These are phyloP conservation scores for Mycena belliarum DNA, from an alignment of 768 basidiomycete genomes.

Conservation along the genomic window DNA sequence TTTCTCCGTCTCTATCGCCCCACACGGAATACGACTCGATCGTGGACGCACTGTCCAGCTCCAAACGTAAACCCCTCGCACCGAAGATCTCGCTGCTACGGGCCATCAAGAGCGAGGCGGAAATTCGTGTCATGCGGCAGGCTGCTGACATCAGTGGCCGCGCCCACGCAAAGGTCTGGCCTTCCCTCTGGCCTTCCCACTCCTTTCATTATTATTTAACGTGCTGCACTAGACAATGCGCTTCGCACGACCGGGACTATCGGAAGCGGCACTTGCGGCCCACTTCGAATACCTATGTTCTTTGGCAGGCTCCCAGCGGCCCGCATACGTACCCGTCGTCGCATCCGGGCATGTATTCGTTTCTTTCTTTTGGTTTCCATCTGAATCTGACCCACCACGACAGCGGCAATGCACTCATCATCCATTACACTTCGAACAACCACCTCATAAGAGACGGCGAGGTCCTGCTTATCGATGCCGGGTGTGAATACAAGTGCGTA, in stretches of 20 bases:
- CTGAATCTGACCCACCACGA: not conserved
- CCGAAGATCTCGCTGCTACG: slow-evolving; percentile 72
- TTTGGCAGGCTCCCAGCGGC: slow-evolving; percentile 76
- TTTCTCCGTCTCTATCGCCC: slow-evolving; percentile 33
- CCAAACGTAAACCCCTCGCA: slow-evolving; percentile 52
- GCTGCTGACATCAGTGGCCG: slow-evolving; percentile 88
- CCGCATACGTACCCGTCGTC: slow-evolving; percentile 97
- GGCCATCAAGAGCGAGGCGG: slow-evolving; percentile 75
- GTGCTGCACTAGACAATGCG: slow-evolving; percentile 70
- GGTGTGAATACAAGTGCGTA: slow-evolving; percentile 85
- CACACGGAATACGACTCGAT: slow-evolving; percentile 55
- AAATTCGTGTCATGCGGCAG: slow-evolving; percentile 75
- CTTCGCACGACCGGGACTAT: slow-evolving; percentile 57
- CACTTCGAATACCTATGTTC: slow-evolving; percentile 91
- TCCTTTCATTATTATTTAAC: not conserved
- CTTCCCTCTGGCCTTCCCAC: not conserved
- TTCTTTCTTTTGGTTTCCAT: not conserved
- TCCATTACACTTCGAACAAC: slow-evolving; percentile 95
- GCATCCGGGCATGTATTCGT: slow-evolving; percentile 74
- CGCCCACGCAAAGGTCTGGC: slow-evolving; percentile 78
- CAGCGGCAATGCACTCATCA: slow-evolving; percentile 85
- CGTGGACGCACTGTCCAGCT: slow-evolving; percentile 52
- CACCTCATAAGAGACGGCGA: slow-evolving; percentile 71
- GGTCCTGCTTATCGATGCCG: slow-evolving; percentile 85
- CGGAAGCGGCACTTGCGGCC: slow-evolving; percentile 66